Base-by-base conservation (phyloP, 345 rosid genomes). In the Hirschfeldia incana region DNA sequence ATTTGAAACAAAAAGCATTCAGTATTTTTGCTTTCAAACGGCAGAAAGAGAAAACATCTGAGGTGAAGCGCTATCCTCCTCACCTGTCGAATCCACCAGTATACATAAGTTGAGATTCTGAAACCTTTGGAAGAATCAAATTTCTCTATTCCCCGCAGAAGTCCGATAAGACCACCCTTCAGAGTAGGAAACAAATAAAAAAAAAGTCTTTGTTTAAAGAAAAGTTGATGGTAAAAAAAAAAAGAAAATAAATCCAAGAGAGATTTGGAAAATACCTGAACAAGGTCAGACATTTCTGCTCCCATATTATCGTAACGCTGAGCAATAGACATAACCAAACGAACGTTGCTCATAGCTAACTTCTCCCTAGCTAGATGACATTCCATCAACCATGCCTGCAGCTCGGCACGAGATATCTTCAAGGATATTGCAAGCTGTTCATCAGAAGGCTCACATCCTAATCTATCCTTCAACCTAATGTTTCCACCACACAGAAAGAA, bases 61-160 rank as follows among this genome's bases (percentile, higher is more conserved):
- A 55, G 73, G 5, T 70, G 13, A 57, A 78, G 55, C 4, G 16
- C 46, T 17, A 21, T 69, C 76, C 81, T 69, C 77, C 84, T 66
- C 77, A 91, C 98, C 97, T 94, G 98, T 81, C 97, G 97, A 70
- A 94, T 94, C 97, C 98, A 94, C 98, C 98, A 94, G 73, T 93
- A 93, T 36, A 93, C 98, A 77, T 93, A 93, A 80, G 98, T 93
- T 70, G 98, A 93, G 44, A 93, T 90, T 80, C 87, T 91, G 85
- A 88, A 91, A 15, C 98, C 98, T 71, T 89, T 93, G 11, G 98
- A 90, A 76, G 98, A 88, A 87, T 92, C 98, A 57, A 90, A 94
- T 81, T 94, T 94, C 90, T 94, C 98, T 17, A 94, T 94, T 29
- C 98, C 98, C 37, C 98, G 90, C 77, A 92, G 69, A 30, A 94